These are phyloP conservation scores for Thermomucor indicae-seudaticae DNA, from an alignment of 371 early-diverging fungal species.

Conservation along the genomic window DNA sequence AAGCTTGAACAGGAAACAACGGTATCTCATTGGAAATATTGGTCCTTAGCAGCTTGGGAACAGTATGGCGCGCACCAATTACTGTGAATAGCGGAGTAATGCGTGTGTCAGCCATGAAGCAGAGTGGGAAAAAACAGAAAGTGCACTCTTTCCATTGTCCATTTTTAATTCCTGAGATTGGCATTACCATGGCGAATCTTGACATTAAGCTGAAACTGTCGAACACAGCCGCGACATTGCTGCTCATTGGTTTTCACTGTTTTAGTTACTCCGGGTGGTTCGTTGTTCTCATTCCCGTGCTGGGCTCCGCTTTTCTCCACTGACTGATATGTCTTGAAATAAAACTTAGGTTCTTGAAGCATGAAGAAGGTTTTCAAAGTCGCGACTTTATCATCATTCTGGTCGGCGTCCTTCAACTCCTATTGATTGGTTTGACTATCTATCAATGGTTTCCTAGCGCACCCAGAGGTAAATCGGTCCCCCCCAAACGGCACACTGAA, in stretches of 20 bases:
- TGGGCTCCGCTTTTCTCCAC: background rate
- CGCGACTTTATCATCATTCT: slow-evolving; percentile 34
- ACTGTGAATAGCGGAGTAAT: no score
- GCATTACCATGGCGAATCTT: slow-evolving; percentile 31
- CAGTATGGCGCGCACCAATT: no score
- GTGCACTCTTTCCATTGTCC: no score
- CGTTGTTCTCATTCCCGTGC: background rate
- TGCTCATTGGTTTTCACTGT: slow-evolving; percentile 34
- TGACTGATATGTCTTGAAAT: background rate
- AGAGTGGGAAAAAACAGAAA: no score
- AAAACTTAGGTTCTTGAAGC: slow-evolving; percentile 26
- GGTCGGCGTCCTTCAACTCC: slow-evolving; percentile 26
- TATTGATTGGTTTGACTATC: slow-evolving; percentile 41
- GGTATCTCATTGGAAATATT: no score
- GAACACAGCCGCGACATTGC: slow-evolving; percentile 34
- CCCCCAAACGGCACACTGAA: background rate
- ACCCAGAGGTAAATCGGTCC: slow-evolving; percentile 33
- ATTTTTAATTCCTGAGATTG: no score
- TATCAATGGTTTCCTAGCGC: slow-evolving; percentile 44
- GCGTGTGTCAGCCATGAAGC: no score
- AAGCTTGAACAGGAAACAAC: no score
- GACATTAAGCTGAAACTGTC: slow-evolving; percentile 37
- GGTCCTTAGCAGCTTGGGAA: no score
- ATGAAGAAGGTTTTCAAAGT: slow-evolving; percentile 29
- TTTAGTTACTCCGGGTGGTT: slow-evolving; percentile 35